These are phyloP conservation scores for Fusarium sp. DNA, from an alignment of 2,329 filamentous ascomycete species.

Conservation along the genomic window DNA sequence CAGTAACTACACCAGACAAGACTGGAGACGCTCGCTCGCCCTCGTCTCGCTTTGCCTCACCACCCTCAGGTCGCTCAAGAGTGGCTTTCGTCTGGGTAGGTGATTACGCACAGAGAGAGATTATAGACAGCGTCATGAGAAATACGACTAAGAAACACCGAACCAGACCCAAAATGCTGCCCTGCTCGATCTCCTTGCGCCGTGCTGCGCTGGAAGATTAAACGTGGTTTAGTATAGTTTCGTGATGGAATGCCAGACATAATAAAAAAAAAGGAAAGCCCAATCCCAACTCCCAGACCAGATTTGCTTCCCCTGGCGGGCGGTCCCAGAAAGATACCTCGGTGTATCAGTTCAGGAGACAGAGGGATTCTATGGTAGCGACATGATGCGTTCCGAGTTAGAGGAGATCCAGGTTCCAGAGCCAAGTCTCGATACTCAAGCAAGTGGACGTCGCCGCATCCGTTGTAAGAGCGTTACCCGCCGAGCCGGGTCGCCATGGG, in stretches of 20 bases:
- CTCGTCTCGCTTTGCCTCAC: conserved; percentile 16
- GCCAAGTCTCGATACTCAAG: conserved; percentile 9
- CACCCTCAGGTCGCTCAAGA: conserved; percentile 18
- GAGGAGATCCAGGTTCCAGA: conserved; percentile 17
- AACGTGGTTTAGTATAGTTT: conserved; percentile 51
- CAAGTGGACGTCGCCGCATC: neutral
- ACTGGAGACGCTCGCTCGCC: conserved; percentile 12
- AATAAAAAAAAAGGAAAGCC: conserved; percentile 41
- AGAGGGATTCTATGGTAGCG: conserved; percentile 42
- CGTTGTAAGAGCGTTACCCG: conserved; percentile 13
- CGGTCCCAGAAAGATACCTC: conserved; percentile 37
- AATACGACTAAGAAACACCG: conserved; percentile 48
- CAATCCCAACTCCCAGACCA: conserved; percentile 40
- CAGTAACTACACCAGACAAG: conserved; percentile 31
- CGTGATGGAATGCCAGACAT: conserved; percentile 52
- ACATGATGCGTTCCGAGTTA: conserved; percentile 34
- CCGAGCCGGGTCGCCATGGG: conserved; percentile 12
- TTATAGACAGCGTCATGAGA: conserved; percentile 47
- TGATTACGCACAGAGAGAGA: conserved; percentile 43
- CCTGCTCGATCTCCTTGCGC: conserved; percentile 54
- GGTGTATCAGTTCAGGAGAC: conserved; percentile 30
- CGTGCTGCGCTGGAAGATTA: conserved; percentile 55
- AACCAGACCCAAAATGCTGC: conserved; percentile 54
- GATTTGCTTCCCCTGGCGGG: conserved; percentile 31
- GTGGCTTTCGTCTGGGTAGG: conserved; percentile 35